Evolutionary conservation across 106 monocot species (phyloP).

Genomic region (Apostasia shenzhenica): DNA sequence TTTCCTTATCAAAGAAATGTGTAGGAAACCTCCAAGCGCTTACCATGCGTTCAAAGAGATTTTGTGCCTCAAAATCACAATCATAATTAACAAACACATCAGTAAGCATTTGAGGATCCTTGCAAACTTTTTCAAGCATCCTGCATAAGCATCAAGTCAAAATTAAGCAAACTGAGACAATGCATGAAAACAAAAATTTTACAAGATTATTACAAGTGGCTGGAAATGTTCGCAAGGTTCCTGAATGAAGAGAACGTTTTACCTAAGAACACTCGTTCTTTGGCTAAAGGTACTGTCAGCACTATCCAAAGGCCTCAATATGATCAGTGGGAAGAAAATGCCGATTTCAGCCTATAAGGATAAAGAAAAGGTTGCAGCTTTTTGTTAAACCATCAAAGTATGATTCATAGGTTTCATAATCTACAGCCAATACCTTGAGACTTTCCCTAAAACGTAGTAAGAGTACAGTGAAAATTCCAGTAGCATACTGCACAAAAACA

Average conservation of each 20-base stretch:
- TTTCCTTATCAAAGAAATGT: not conserved
- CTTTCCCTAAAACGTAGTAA: conserved; percentile 95
- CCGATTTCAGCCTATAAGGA: conserved; percentile 87
- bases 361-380: not conserved
- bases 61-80: conserved; percentile 92
- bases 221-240: not conserved
- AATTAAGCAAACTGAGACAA: not conserved
- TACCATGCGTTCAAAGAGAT: conserved; percentile 95
- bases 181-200: no score
- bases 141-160: conserved; percentile 21
- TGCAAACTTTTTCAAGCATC: conserved; percentile 94
- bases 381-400: not conserved
- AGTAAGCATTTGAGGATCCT: conserved; percentile 96
- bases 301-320: conserved; percentile 79
- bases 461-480: conserved; percentile 89
- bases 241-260: conserved; percentile 14
- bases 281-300: conserved; percentile 66
- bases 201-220: not conserved
- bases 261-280: conserved; percentile 78
- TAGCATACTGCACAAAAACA: conserved; percentile 54
- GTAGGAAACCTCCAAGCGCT: not conserved
- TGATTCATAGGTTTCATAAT: not conserved
- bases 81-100: conserved; percentile 98
- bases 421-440: conserved; percentile 59
- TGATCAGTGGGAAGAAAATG: conserved; percentile 88